A percentile compares a stretch with the other conserved stretches of the same genome.
These are phyloP conservation scores for Galeopsis tetrahit DNA, from an alignment of 257 asterid species.

Conservation along the genomic window DNA sequence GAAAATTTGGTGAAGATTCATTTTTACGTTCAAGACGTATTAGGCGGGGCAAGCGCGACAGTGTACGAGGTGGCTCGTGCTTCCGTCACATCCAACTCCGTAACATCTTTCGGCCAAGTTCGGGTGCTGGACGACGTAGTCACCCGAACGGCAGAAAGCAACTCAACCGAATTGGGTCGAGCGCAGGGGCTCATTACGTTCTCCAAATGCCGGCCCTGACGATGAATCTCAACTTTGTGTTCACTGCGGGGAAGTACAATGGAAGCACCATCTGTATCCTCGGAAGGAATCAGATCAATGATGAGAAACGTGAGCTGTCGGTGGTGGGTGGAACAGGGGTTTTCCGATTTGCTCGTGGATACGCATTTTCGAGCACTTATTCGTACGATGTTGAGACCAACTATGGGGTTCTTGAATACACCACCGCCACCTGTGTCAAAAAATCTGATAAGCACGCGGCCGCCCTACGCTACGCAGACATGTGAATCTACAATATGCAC, in stretches of 20 bases:
- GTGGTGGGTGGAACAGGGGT: conserved; percentile 50
- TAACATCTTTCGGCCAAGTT: conserved; percentile 40
- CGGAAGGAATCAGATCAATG: conserved; percentile 37
- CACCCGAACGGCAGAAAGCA: conserved; percentile 35
- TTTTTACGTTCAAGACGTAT: conserved; percentile 39
- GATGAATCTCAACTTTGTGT: conserved; percentile 40
- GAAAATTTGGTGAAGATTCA: conserved; percentile 6
- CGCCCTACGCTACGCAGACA: neutral
- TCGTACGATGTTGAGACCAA: conserved; percentile 7
- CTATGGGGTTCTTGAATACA: conserved; percentile 41
- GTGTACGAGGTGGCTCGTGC: conserved; percentile 49
- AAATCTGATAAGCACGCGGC: neutral
- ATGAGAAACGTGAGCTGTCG: conserved; percentile 33
- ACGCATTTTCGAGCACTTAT: conserved; percentile 35
- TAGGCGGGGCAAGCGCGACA: conserved; percentile 24
- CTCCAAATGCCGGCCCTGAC: conserved; percentile 30
- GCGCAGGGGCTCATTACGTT: conserved; percentile 37
- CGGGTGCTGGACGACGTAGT: conserved; percentile 42
- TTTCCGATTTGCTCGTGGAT: conserved; percentile 47
- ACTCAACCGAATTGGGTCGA: conserved; percentile 40
- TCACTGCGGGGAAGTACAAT: conserved; percentile 35
- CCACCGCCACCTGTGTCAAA: neutral
- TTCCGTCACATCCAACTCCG: conserved; percentile 35
- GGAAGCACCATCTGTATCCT: conserved; percentile 44
- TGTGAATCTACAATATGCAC: neutral